Percentiles rank a stretch among this genome's conserved stretches.
These are phyloP conservation scores for Fusarium sacchari DNA, from an alignment of 2,329 filamentous ascomycete genomes.

Conservation along the genomic window DNA sequence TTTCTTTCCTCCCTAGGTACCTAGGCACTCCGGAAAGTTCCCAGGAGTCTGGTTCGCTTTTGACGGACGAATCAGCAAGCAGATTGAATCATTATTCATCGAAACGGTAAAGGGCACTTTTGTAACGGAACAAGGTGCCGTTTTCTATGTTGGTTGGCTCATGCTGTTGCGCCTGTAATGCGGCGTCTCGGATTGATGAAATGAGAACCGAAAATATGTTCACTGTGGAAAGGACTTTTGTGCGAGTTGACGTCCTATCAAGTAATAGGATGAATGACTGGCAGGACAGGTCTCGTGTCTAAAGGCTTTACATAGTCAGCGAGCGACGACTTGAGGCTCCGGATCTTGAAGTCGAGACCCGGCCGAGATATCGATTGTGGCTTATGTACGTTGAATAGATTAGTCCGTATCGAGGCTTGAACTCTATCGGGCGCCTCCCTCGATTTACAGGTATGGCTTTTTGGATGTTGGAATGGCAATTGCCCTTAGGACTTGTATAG, in stretches of 20 bases:
- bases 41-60: conserved; percentile 29
- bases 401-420: conserved; percentile 15
- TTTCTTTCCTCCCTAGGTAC: too few species aligned
- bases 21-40: conserved; percentile 2
- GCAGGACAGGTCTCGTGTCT: conserved; percentile 23
- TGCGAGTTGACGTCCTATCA: background rate
- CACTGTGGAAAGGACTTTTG: conserved; percentile 18
- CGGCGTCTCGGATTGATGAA: conserved; percentile 24
- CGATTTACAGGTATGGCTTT: conserved; percentile 7
- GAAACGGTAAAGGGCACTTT: conserved; percentile 20
- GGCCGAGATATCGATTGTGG: conserved; percentile 35
- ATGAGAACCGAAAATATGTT: background rate
- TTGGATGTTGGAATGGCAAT: conserved; percentile 7
- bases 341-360: conserved; percentile 32
- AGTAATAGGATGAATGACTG: conserved; percentile 19
- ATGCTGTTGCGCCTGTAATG: background rate
- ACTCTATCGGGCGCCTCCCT: conserved; percentile 9
- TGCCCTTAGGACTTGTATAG: background rate
- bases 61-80: conserved; percentile 19
- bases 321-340: conserved; percentile 13
- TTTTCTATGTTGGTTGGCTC: conserved; percentile 13
- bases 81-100: background rate
- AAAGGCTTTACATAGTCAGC: background rate
- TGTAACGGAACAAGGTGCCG: conserved; percentile 9
- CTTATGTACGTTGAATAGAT: conserved; percentile 22